Percentiles rank a stretch among this genome's conserved stretches.
Evolutionary conservation across 352 stramenopile genomes (phyloP).

Genomic region (Phytophthora pseudosyringae): DNA sequence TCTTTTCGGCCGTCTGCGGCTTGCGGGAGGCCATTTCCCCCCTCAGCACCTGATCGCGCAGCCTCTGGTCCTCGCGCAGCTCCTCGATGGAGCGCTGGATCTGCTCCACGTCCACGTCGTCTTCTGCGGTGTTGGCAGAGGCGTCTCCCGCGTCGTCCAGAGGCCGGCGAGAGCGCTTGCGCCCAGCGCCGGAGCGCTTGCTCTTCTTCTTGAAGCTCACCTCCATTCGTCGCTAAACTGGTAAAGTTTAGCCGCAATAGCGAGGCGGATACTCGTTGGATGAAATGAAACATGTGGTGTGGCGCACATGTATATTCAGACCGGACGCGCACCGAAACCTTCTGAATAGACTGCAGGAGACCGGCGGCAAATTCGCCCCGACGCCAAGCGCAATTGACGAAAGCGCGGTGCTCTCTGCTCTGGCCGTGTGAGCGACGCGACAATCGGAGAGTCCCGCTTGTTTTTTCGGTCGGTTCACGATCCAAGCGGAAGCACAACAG

Average conservation of each 20-base stretch:
- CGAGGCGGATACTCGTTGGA: slow-evolving; percentile 13
- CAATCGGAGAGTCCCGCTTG: slow-evolving; percentile 20
- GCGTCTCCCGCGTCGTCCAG: slow-evolving; percentile 29
- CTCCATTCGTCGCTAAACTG: slow-evolving; percentile 9
- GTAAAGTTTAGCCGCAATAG: too few species aligned
- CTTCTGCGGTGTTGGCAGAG: not conserved
- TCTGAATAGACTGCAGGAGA: slow-evolving; percentile 2
- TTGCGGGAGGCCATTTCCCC: slow-evolving; percentile 37
- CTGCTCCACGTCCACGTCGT: slow-evolving; percentile 30
- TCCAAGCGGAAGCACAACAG: slow-evolving; percentile 23
- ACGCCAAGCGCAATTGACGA: slow-evolving; percentile 21
- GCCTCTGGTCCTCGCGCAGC: slow-evolving; percentile 72
- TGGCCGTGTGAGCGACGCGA: slow-evolving; percentile 31
- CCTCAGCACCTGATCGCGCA: slow-evolving; percentile 53
- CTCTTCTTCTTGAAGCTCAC: slow-evolving; percentile 71
- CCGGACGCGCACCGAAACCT: slow-evolving; percentile 3
- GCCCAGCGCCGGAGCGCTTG: slow-evolving; percentile 30
- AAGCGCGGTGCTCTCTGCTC: slow-evolving; percentile 20
- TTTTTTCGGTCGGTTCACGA: slow-evolving; percentile 18
- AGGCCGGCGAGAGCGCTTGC: slow-evolving; percentile 50
- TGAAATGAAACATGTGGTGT: slow-evolving; percentile 15
- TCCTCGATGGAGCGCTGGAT: slow-evolving; percentile 67
- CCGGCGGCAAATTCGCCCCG: slow-evolving; percentile 15
- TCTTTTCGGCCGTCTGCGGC: slow-evolving; percentile 17
- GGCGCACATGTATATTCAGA: not conserved